Base-by-base conservation (phyloP, 1,139 yeast species). In the Kodamaea alishanica region DNA sequence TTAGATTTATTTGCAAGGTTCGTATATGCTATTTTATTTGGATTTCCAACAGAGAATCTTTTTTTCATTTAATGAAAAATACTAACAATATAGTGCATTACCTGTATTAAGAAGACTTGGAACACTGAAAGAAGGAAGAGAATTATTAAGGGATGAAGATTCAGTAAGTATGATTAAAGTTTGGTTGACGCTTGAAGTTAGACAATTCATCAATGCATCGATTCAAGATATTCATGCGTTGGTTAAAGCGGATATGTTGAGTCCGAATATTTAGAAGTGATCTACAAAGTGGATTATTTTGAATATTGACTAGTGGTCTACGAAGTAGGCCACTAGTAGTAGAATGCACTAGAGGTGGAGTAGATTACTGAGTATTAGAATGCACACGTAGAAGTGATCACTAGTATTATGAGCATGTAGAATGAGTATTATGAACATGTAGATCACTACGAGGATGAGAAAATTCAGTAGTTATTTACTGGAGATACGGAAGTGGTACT, bases 1-100 rank as follows among this genome's bases (percentile, higher is more conserved):
- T 71, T 92, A 55, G 98, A 92, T 64, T 73, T 92, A 44, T 90
- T 92, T 74, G 95, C 95, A 75, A 85, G 92, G 90, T 82, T 79
- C 75, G 89, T 84, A 82, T 81, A 75, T 60, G 77, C 79, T 34
- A 58, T 78, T 55, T 46, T 76, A 41, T 64, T 80, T 55, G 87
- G 85, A 28, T 75, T 77, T 49, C 81, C 81, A 38, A 68, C 78
- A 28, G 68, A 66, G 44, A 56, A 59, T 38, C 54, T 51, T 39
- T 45, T 58, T 20, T 42, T 47, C 38, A 34, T 46, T 26, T 15
- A 15, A 15, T 15, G 26, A 24, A 12, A 22, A n/a, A 41, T 52
- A 60, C 63, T 63, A 66, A 67, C 72, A 29, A 24, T 43, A 38
- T 54, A 85, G 95, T 58, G 84, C 98, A 8, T 68, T 92, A 47